These are phyloP conservation scores for Aspergillus felis DNA, from an alignment of 2,329 filamentous ascomycete genomes.

Conservation along the genomic window DNA sequence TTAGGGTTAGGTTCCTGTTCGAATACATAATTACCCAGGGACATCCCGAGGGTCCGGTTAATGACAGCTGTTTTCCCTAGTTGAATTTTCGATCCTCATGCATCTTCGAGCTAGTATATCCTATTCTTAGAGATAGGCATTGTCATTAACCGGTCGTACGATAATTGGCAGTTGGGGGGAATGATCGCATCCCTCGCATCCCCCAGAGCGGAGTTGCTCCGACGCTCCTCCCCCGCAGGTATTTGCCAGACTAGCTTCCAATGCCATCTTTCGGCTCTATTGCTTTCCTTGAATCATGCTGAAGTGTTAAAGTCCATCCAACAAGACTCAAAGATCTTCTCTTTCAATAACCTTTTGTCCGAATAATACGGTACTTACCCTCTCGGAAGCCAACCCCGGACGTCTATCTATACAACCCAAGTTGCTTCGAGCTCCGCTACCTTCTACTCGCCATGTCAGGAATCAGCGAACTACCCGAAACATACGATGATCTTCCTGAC, in stretches of 20 bases:
- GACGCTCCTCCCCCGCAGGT: background rate
- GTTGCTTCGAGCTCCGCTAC: background rate
- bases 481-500: constrained; percentile 44
- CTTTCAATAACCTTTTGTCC: background rate
- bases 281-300: background rate
- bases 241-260: background rate
- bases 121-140: background rate
- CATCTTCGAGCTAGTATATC: constrained; percentile 3
- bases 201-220: background rate
- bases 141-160: background rate
- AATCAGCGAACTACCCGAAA: constrained; percentile 24
- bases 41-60: background rate
- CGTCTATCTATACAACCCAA: background rate
- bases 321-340: background rate
- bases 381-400: constrained; percentile 1
- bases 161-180: background rate
- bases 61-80: background rate
- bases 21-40: background rate
- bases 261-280: background rate
- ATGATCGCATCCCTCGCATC: background rate
- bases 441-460: constrained; percentile 17
- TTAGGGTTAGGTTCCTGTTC: background rate
- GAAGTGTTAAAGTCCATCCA: background rate
- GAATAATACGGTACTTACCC: background rate
- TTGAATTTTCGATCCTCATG: background rate